phyloP scores from a whole-genome alignment of 257 asterid genomes.

The Craterostigma plantagineum region DNA sequence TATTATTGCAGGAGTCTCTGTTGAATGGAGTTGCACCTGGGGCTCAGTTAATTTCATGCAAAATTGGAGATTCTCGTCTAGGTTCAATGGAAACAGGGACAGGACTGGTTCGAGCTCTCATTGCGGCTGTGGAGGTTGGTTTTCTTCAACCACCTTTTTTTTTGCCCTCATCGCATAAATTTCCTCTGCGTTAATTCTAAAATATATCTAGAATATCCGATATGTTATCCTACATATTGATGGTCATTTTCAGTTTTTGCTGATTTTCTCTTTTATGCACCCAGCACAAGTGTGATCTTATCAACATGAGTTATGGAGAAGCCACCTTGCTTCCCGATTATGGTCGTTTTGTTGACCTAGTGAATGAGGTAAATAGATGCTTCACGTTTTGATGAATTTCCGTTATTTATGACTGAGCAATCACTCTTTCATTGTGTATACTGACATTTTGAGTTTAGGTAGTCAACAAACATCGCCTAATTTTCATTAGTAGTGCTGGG shows the following conservation, averaged over 20 bases:
- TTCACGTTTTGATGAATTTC: slow-evolving; percentile 10
- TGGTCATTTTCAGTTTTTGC: not conserved
- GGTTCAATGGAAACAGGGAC: slow-evolving; percentile 99
- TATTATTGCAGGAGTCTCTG: slow-evolving; percentile 62
- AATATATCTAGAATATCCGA: not conserved
- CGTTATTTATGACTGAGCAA: slow-evolving; percentile 8
- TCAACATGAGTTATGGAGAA: slow-evolving; percentile 98
- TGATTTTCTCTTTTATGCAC: slow-evolving; percentile 9
- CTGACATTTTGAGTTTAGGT: slow-evolving; percentile 37
- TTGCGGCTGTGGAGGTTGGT: slow-evolving; percentile 89
- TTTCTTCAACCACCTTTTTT: slow-evolving; percentile 6
- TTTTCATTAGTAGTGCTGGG: slow-evolving; percentile 93
- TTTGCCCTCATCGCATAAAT: too few species aligned
- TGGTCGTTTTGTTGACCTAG: slow-evolving; percentile 94
- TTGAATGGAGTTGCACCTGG: slow-evolving; percentile 99
- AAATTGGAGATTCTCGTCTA: slow-evolving; percentile 91
- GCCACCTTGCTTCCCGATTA: slow-evolving; percentile 79
- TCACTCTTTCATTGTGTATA: slow-evolving; percentile 2
- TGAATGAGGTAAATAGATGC: slow-evolving; percentile 53
- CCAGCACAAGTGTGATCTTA: slow-evolving; percentile 95
- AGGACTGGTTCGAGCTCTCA: slow-evolving; percentile 85
- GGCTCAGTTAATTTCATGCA: slow-evolving; percentile 90
- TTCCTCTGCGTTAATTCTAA: not conserved
- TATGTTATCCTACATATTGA: not conserved
- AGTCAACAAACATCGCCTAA: slow-evolving; percentile 71